Evolutionary conservation across 495 filamentous ascomycete genomes (phyloP), one percentile per base, ranked within the genome.

Genomic region (Lepraria neglecta): DNA sequence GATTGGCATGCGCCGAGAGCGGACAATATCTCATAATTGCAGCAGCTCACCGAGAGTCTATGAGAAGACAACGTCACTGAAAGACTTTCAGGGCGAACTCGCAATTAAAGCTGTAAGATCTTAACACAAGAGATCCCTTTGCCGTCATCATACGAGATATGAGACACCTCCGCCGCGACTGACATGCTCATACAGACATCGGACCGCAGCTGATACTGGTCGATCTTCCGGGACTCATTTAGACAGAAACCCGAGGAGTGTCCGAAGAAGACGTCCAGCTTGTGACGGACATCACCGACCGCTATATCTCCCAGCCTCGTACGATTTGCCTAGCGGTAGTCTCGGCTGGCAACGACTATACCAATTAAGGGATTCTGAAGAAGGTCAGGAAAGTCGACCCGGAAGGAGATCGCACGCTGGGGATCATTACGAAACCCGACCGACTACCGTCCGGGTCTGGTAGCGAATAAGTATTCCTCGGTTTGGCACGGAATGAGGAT

Each of bases 341-440:
- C 0, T 66, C 65, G 27, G 63, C 65, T 6, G 66, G 60, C 47
- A 67, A 64, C 35, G 65, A 67, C 28, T 58, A 62, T 35, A 58
- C 65, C 0, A 65, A 67, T 15, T 58, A 65, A 46, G 53, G 65
- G 43, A 58, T 89, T 43, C 68, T 91, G 68, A 90, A 91, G 73
- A 77, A 91, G 59, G 88, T 88, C 17, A 78, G 88, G 58, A 87
- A 89, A 69, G 87, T 89, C 21, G 88, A 92, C 67, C 84, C 84
- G 10, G 86, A 91, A 68, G 89, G 87, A 52, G 19, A 27, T 17
- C 59, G 64, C n/a, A 65, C 64, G 0, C 12, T 65, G 24, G 64
- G 64, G 0, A 31, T 65, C 40, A 65, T 65, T 45, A 65, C 64
- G 17, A 65, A 65, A 38, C 64, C 64, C 3, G 64, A 65, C 58